These are phyloP conservation scores for Trichoderma sp. DNA, from an alignment of 2,329 filamentous ascomycete genomes.

Conservation along the genomic window DNA sequence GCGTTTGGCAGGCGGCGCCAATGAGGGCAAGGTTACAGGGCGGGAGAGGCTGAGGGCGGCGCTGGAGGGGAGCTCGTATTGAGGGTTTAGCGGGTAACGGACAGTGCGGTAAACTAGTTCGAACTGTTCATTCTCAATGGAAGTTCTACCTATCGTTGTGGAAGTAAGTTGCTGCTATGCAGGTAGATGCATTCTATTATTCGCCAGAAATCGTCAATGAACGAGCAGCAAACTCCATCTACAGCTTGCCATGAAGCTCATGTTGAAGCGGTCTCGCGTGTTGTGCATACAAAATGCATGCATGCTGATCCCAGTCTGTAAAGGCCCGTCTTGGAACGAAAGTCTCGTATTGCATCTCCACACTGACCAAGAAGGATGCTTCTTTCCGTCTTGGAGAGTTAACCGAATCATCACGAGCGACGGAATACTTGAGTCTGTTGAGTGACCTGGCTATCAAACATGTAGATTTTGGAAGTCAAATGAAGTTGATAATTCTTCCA, in stretches of 20 bases:
- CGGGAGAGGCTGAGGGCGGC: slow-evolving; percentile 19
- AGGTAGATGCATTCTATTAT: too few species aligned
- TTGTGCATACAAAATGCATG: not conserved
- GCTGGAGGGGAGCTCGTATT: slow-evolving; percentile 20
- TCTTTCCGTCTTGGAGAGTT: slow-evolving; percentile 8
- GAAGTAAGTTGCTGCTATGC: too few species aligned
- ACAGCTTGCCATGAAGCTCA: too few species aligned
- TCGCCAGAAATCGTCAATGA: too few species aligned
- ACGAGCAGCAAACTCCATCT: too few species aligned
- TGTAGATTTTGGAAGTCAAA: too few species aligned
- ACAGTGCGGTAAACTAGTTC: not conserved
- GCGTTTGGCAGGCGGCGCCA: slow-evolving; percentile 19
- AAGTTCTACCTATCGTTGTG: too few species aligned
- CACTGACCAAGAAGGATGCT: slow-evolving; percentile 4
- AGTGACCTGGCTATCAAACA: too few species aligned
- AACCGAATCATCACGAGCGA: too few species aligned
- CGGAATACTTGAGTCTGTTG: too few species aligned
- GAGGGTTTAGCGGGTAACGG: slow-evolving; percentile 3
- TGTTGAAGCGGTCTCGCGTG: not conserved
- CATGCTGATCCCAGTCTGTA: not conserved
- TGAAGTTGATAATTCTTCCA: too few species aligned
- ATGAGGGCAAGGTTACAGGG: slow-evolving; percentile 14
- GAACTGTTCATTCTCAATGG: not conserved
- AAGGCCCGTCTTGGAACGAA: not conserved
- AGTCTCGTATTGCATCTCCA: slow-evolving; percentile 1